Evolutionary conservation across 805 yeast genomes (phyloP).

Genomic region (Metschnikowia anglica): DNA sequence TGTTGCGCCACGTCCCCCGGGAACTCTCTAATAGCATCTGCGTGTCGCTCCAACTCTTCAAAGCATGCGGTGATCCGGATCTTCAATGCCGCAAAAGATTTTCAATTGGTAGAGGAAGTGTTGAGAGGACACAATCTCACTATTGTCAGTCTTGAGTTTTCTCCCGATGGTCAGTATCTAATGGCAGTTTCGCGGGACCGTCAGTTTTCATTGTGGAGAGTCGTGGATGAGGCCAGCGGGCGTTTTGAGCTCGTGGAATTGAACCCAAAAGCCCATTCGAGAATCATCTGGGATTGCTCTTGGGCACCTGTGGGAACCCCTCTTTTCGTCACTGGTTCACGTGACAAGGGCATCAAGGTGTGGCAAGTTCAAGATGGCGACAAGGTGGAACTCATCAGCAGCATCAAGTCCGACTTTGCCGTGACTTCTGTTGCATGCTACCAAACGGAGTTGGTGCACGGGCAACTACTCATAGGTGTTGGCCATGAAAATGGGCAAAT

Average conservation of each 20-base stretch:
- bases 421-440: slow-evolving; percentile 67
- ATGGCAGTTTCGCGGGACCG: slow-evolving; percentile 89
- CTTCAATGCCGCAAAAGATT: slow-evolving; percentile 59
- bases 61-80: slow-evolving; percentile 84
- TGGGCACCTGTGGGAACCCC: slow-evolving; percentile 60
- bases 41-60: slow-evolving; percentile 84
- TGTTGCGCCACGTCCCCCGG: slow-evolving; percentile 71
- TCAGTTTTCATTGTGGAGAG: slow-evolving; percentile 71
- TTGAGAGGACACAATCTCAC: slow-evolving; percentile 78
- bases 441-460: slow-evolving; percentile 24
- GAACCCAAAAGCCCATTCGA: slow-evolving; percentile 75
- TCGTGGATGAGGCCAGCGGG: slow-evolving; percentile 25
- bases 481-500: slow-evolving; percentile 75
- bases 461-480: slow-evolving; percentile 45
- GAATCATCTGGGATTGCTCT: slow-evolving; percentile 94
- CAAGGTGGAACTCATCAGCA: slow-evolving; percentile 33
- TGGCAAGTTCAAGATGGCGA: slow-evolving; percentile 57
- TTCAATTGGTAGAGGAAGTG: slow-evolving; percentile 44
- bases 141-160: slow-evolving; percentile 77
- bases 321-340: slow-evolving; percentile 77
- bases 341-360: slow-evolving; percentile 76
- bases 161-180: slow-evolving; percentile 62
- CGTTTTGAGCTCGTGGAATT: slow-evolving; percentile 41
- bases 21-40: slow-evolving; percentile 68
- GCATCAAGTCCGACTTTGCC: slow-evolving; percentile 51